Evolutionary conservation across 225 moss, liverwort and hornwort species (phyloP).

Genomic region (Climacium dendroides): DNA sequence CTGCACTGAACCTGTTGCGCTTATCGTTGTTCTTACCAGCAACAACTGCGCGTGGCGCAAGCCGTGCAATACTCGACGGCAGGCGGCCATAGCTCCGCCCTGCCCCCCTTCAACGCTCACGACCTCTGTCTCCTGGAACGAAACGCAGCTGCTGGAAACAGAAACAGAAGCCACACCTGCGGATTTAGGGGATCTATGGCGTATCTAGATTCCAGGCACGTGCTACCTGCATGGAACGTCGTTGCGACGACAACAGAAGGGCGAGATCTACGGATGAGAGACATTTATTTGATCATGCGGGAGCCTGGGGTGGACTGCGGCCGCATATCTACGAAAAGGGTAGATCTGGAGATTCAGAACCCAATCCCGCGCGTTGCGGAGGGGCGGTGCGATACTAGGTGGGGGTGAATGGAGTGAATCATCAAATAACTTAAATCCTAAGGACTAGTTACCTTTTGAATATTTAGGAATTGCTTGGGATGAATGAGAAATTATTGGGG

Average conservation of each 20-base stretch:
- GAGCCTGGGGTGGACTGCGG: neutral
- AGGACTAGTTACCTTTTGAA: too few relatives aligned
- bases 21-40: neutral
- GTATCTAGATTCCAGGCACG: neutral
- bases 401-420: too few relatives aligned
- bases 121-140: neutral
- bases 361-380: neutral
- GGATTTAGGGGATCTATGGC: neutral
- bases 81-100: conserved; percentile 30
- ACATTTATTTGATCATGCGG: neutral
- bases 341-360: neutral
- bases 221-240: neutral
- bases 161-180: neutral
- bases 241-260: too few relatives aligned
- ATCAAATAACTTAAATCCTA: too few relatives aligned
- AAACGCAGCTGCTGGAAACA: neutral
- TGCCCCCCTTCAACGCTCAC: neutral
- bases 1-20: neutral
- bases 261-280: fast-evolving
- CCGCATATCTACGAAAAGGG: fast-evolving
- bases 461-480: neutral
- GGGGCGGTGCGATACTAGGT: neutral
- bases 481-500: neutral
- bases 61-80: conserved; percentile 16
- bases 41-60: conserved; percentile 10